Conservation (phyloP, 768 basidiomycete genomes). For the Leccinum pellstonianum region DNA sequence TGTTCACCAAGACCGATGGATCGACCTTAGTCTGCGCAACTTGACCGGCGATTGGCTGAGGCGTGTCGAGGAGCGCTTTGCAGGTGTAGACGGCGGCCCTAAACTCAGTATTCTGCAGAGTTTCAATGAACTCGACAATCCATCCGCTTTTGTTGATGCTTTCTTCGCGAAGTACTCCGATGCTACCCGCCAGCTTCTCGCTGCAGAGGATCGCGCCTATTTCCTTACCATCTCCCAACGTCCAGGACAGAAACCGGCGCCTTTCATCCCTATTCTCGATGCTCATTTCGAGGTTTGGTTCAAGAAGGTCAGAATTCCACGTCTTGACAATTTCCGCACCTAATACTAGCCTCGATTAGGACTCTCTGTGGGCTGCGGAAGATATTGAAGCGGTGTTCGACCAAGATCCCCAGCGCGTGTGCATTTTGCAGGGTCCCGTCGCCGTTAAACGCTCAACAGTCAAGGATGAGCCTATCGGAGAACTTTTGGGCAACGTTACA, state of each 20-base stretch:
- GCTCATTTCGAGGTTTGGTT: constrained; percentile 97
- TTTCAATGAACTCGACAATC: constrained; percentile 82
- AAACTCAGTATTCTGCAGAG: constrained; percentile 86
- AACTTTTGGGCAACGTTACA: constrained; percentile 88
- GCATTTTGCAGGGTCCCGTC: constrained; percentile 95
- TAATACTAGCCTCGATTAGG: constrained; percentile 43
- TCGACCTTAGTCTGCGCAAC: constrained; percentile 89
- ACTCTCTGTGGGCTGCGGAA: constrained; percentile 96
- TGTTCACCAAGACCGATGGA: constrained; percentile 87
- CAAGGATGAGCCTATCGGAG: constrained; percentile 93
- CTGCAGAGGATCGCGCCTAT: constrained; percentile 90
- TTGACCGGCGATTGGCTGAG: constrained; percentile 96
- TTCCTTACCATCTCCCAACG: constrained; percentile 96
- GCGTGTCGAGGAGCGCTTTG: constrained; percentile 93
- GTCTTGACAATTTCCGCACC: constrained; percentile 3
- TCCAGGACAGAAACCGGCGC: constrained; percentile 96
- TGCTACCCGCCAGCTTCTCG: constrained; percentile 82
- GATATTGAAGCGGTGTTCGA: constrained; percentile 99
- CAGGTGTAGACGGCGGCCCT: constrained; percentile 76
- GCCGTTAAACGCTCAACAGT: constrained; percentile 83
- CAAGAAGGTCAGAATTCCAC: constrained; percentile 74
- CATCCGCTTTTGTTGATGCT: constrained; percentile 65
- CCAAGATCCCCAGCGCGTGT: constrained; percentile 97
- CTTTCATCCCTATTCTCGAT: constrained; percentile 96
- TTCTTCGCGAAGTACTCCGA: constrained; percentile 88